These are phyloP conservation scores for Dactylellina cionopaga DNA, from an alignment of 2,329 filamentous ascomycete species.

Conservation along the genomic window DNA sequence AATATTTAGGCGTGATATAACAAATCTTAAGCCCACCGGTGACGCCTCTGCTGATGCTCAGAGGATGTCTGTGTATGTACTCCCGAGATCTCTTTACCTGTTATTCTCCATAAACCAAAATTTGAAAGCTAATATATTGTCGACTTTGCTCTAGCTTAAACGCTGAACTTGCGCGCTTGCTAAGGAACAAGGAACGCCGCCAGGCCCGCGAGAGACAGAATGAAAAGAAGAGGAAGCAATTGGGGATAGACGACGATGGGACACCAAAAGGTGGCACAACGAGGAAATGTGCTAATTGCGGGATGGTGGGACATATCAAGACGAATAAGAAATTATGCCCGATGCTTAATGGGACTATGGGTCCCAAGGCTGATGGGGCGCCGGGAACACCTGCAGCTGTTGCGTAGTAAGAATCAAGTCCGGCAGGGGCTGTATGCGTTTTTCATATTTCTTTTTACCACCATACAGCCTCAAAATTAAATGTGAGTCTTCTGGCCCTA, in stretches of 20 bases:
- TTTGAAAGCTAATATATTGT: too few relatives aligned
- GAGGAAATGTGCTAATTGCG: conserved; percentile 97
- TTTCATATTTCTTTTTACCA: too few relatives aligned
- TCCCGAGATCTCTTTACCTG: not conserved
- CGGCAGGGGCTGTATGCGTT: too few relatives aligned
- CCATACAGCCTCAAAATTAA: too few relatives aligned
- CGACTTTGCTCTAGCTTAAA: conserved; percentile 62
- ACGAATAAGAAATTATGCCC: conserved; percentile 58
- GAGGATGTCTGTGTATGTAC: conserved; percentile 54
- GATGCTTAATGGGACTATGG: conserved; percentile 53
- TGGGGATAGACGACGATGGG: conserved; percentile 52
- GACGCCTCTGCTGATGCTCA: conserved; percentile 56
- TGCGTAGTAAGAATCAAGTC: too few relatives aligned
- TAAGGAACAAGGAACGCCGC: conserved; percentile 90
- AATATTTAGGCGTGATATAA: conserved; percentile 51
- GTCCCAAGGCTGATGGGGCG: conserved; percentile 11
- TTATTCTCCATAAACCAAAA: too few relatives aligned
- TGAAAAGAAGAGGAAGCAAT: conserved; percentile 54
- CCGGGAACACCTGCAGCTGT: conserved; percentile 34
- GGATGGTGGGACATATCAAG: conserved; percentile 88
- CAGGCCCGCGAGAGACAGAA: conserved; percentile 76
- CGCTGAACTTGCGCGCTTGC: conserved; percentile 80
- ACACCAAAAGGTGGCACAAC: conserved; percentile 66
- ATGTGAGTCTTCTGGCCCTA: too few relatives aligned
- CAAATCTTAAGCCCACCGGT: conserved; percentile 57